Base-by-base conservation (phyloP, 1,284 basidiomycete species). In the Tylopilus sp. region DNA sequence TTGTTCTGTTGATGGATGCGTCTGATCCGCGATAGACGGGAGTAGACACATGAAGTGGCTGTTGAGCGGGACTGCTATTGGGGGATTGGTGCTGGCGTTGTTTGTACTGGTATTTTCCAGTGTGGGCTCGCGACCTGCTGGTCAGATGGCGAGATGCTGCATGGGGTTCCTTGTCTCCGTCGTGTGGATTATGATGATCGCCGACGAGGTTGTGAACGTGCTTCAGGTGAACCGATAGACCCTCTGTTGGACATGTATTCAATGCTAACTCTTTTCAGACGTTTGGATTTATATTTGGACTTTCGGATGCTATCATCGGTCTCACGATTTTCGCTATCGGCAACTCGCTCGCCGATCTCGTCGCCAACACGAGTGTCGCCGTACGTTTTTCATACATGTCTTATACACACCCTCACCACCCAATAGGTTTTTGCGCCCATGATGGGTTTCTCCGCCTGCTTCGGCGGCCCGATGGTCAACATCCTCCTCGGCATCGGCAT, bases 281-380 rank as follows among this genome's bases (percentile, higher is more conserved):
- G 0, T 92, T 98, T 72, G 97, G 97, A 22, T 90, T 93, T 79
- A 94, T 99, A 63, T 93, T 98, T 72, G 96, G 97, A 1, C 86
- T 99, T 32, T 96, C 95, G n/a, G 95, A 99, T 77, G 97, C 97
- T 33, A 97, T 99, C 75, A 93, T 99, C 61, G 97, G 97, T 6
- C 82, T 99, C 58, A 99, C 97, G 0, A 92, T 99, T 69, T 99
- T 99, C 74, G 97, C 97, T 0, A 88, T 98, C 41, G 97, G 97
- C 29, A 99, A 99, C 80, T 97, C 95, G 39, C 87, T 98, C 10
- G 97, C 97, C 2, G 97, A 99, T 80, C 88, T 99, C 24, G 97
- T 99, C 4, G 97, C 97, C 44, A 99, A 99, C 81, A 93, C 96
- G 81, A 97, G 95, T 57, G 95, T 95, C 12, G 96, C 95, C 24